Conservation (phyloP, 2,329 filamentous ascomycete genomes). For the Nannizzia gypsea region DNA sequence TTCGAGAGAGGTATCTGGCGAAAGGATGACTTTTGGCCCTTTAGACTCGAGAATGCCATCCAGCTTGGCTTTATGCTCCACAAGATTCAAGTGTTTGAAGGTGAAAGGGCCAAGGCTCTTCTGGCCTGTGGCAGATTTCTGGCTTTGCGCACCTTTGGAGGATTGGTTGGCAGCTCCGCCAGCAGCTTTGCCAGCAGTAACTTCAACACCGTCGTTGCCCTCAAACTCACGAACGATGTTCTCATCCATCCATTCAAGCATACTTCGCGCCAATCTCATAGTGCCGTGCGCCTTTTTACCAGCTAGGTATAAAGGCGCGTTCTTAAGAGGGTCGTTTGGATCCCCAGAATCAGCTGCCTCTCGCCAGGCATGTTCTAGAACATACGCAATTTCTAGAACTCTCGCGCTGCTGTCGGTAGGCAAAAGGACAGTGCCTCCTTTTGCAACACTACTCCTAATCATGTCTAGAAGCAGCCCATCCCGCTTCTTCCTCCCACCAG, state of each 20-base stretch:
- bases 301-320: constrained; percentile 61
- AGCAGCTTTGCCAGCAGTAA: constrained; percentile 23
- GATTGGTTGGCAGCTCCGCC: constrained; percentile 35
- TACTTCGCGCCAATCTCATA: constrained; percentile 80
- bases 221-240: constrained; percentile 88
- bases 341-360: constrained; percentile 46
- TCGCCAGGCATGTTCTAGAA: constrained; percentile 86
- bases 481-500: constrained; percentile 64
- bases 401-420: constrained; percentile 93
- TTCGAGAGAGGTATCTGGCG: constrained; percentile 78
- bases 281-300: constrained; percentile 78
- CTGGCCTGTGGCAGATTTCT: constrained; percentile 24
- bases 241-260: constrained; percentile 99
- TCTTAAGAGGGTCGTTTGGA: constrained; percentile 40
- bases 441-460: constrained; percentile 63
- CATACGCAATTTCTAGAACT: constrained; percentile 79
- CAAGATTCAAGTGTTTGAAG: constrained; percentile 69
- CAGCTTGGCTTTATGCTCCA: constrained; percentile 73
- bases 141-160: constrained; percentile 22
- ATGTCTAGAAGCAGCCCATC: constrained; percentile 78
- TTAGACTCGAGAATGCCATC: constrained; percentile 51
- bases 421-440: constrained; percentile 82
- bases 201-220: constrained; percentile 39
- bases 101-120: constrained; percentile 64
- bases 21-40: constrained; percentile 63